Conservation (phyloP, 177 flowering plant genomes). For the Vitis hybrid region DNA sequence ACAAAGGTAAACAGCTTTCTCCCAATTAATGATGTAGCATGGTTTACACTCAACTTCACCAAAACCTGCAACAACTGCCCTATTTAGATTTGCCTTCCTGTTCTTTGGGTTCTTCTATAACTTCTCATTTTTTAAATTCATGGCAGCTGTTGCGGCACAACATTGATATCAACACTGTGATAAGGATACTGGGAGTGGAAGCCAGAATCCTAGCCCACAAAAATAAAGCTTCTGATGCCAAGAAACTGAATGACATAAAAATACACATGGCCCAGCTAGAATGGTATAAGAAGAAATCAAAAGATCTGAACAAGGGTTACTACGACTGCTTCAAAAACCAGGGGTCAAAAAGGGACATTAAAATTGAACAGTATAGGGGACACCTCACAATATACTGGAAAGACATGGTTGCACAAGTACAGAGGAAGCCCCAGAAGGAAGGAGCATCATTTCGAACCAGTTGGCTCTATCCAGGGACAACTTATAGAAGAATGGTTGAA, state of each 20-base stretch:
- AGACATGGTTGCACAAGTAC: no score
- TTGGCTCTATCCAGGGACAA: slow-evolving; percentile 41
- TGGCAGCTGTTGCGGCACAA: slow-evolving; percentile 4
- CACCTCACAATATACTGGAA: no score
- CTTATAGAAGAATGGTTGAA: slow-evolving; percentile 53
- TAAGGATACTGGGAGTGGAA: slow-evolving; percentile 2
- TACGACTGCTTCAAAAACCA: slow-evolving; percentile 40
- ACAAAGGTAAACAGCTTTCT: slow-evolving; percentile 19
- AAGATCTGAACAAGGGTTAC: slow-evolving; percentile 28
- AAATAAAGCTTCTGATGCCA: slow-evolving; percentile 16
- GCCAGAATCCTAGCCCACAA: slow-evolving; percentile 3
- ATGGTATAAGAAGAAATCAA: slow-evolving; percentile 50
- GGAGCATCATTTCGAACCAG: slow-evolving; percentile 19
- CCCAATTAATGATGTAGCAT: not conserved
- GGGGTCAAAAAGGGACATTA: not conserved
- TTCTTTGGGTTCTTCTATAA: no score
- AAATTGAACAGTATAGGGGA: slow-evolving; percentile 19
- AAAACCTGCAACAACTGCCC: no score
- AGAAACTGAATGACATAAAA: slow-evolving; percentile 36
- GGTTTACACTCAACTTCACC: no score
- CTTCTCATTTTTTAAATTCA: not conserved
- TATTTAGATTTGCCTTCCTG: no score
- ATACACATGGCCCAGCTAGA: slow-evolving; percentile 36
- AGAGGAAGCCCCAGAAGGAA: slow-evolving; percentile 28
- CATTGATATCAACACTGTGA: slow-evolving; percentile 7